Evolutionary conservation across 345 rosid genomes (phyloP).

Genomic region (Geranium rotundifolium): DNA sequence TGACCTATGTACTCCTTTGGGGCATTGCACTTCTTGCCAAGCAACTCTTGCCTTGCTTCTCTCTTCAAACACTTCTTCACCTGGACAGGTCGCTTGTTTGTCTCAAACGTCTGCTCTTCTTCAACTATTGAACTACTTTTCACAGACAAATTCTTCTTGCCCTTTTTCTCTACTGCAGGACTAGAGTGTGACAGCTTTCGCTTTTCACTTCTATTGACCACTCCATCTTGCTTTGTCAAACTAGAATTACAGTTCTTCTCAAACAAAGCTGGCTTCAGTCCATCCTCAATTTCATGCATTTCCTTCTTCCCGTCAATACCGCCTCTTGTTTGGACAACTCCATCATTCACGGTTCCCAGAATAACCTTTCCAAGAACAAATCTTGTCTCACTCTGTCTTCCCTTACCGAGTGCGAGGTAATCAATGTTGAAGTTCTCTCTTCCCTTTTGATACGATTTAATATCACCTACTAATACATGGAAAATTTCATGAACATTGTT

Average conservation of each 20-base stretch:
- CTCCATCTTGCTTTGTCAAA: conserved; percentile 7
- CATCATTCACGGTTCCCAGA: conserved; percentile 47
- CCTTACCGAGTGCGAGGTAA: conserved; percentile 21
- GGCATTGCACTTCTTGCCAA: no score
- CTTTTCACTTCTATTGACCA: conserved; percentile 6
- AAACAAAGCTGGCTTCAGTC: not conserved
- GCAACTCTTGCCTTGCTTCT: no score
- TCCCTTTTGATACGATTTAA: conserved; percentile 20
- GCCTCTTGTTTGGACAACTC: conserved; percentile 15
- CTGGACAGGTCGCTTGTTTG: no score
- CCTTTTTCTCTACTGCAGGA: no score
- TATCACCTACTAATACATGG: conserved; percentile 28
- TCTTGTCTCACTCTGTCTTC: conserved; percentile 44
- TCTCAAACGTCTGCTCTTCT: no score
- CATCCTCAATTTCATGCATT: not conserved
- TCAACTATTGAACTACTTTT: no score
- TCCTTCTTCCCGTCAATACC: conserved; percentile 10
- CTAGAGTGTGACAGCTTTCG: conserved; percentile 1
- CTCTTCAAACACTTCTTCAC: no score
- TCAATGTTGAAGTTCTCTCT: conserved; percentile 23
- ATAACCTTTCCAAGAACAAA: conserved; percentile 71
- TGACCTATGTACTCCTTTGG: no score
- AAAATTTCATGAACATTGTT: conserved; percentile 27
- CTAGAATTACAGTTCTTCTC: no score
- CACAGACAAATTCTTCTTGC: no score